These are phyloP conservation scores for Davidsoniella virescens DNA, from an alignment of 2,329 filamentous ascomycete species.

Conservation along the genomic window DNA sequence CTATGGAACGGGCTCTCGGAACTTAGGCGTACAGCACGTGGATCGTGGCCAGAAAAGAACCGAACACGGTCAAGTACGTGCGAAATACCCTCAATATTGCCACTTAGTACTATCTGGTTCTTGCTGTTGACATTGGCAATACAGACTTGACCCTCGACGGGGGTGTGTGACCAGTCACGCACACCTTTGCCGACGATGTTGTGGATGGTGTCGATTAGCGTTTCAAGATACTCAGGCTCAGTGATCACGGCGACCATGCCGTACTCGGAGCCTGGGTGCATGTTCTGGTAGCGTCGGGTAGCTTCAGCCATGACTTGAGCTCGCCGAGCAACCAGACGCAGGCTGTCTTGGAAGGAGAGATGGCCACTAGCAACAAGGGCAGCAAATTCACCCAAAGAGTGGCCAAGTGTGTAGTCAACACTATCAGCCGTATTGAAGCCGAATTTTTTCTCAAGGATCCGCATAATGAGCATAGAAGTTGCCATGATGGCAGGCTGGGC, in stretches of 20 bases:
- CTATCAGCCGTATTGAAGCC: slow-evolving; percentile 53
- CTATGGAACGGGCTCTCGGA: slow-evolving; percentile 84
- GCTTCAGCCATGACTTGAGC: slow-evolving; percentile 74
- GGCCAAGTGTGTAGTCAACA: slow-evolving; percentile 72
- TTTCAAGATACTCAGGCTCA: slow-evolving; percentile 57
- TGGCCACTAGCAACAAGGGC: slow-evolving; percentile 76
- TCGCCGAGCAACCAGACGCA: slow-evolving; percentile 59
- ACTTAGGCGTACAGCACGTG: slow-evolving; percentile 70
- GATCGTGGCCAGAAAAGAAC: slow-evolving; percentile 83
- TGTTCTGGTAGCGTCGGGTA: slow-evolving; percentile 45
- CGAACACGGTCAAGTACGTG: slow-evolving; percentile 69
- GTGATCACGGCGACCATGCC: slow-evolving; percentile 92
- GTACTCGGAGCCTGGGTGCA: slow-evolving; percentile 57
- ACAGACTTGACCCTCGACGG: slow-evolving; percentile 62
- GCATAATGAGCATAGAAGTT: slow-evolving; percentile 75
- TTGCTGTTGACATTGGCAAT: slow-evolving; percentile 93
- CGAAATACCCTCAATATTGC: slow-evolving; percentile 67
- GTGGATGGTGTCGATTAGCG: slow-evolving; percentile 56
- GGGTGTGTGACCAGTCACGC: slow-evolving; percentile 26
- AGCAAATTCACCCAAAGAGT: slow-evolving; percentile 86
- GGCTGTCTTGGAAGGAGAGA: slow-evolving; percentile 58
- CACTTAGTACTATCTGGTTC: slow-evolving; percentile 89
- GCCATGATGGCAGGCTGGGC: slow-evolving; percentile 95
- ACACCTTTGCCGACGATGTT: slow-evolving; percentile 41
- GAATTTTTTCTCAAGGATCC: slow-evolving; percentile 74